Base-by-base conservation (phyloP, 139 green algal genomes). In the Haematococcus sp. region DNA sequence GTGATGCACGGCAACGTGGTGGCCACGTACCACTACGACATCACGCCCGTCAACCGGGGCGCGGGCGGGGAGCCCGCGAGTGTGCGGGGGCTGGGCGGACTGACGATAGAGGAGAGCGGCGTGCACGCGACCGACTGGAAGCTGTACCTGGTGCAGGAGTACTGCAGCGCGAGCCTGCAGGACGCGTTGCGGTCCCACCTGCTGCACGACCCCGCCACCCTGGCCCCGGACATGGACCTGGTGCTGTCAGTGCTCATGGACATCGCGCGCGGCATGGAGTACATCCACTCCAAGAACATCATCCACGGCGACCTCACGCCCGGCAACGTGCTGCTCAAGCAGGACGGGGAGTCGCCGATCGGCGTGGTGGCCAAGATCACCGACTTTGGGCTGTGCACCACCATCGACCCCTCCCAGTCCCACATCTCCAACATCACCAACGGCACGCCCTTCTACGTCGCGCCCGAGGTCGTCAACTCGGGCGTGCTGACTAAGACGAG, bases 81-180 rank as follows among this genome's bases (percentile, higher is more conserved):
- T 7, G 40, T 49, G 40, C 40, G 40, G 7, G 40, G 61, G 25
- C 31, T 68, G 9, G 25, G 25, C 25, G 61, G 61, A 30, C 4
- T 70, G 28, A 76, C 71, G 11, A 63, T 52, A 2, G 28, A 69
- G 30, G 28, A 46, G 7, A 67, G 13, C 20, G 30, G 59, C 15
- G 68, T 49, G 22, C 31, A n/a, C 19, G 49, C 28, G 11, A 66
- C 31, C 7, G 82, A 87, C 54, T 87, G 71, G 67, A 87, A 87
- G 72, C 77, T 87, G 66, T 87, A 85, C 58, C 59, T 87, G 3
- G 79, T 87, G 35, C 81, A 84, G 77, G 77, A 87, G 55, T 80
- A 80, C 16, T 84, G 77, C 74, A 78, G 78, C 51, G 76, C 44
- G 1, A 71, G 54, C 22, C n/a, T 84, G 22, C 33, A 51, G 13